Evolutionary conservation across 2,329 filamentous ascomycete genomes (phyloP).

Genomic region (Graphium sp.): DNA sequence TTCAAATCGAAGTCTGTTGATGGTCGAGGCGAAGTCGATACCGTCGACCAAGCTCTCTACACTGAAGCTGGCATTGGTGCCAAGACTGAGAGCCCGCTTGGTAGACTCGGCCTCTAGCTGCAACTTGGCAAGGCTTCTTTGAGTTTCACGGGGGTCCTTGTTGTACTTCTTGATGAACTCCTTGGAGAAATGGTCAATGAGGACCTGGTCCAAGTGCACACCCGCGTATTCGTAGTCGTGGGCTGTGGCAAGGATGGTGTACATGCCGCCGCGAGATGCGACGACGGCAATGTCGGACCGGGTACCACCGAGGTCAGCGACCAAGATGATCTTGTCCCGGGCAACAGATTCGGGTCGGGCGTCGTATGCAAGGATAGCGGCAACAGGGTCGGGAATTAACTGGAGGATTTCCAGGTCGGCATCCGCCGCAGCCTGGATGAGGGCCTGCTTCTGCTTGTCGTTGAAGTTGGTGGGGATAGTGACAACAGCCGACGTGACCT

Average conservation of each 20-base stretch:
- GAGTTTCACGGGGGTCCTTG: conserved; percentile 69
- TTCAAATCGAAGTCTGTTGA: conserved; percentile 91
- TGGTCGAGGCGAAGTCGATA: conserved; percentile 75
- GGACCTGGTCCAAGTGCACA: conserved; percentile 68
- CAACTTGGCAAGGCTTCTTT: conserved; percentile 75
- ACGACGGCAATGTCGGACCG: conserved; percentile 84
- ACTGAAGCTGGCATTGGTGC: conserved; percentile 77
- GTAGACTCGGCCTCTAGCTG: conserved; percentile 80
- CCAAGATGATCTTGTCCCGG: conserved; percentile 77
- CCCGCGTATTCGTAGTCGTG: conserved; percentile 95
- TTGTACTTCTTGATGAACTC: conserved; percentile 97
- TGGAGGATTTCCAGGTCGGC: conserved; percentile 83
- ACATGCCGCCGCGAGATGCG: conserved; percentile 85
- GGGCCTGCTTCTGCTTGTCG: conserved; percentile 69
- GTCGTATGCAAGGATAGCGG: conserved; percentile 81
- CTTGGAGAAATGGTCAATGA: conserved; percentile 95
- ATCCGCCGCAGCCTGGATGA: conserved; percentile 60
- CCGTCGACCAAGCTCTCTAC: conserved; percentile 83
- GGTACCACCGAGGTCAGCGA: conserved; percentile 84
- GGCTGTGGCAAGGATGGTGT: conserved; percentile 81
- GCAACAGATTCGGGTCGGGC: conserved; percentile 59
- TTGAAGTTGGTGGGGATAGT: conserved; percentile 87
- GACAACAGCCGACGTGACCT: conserved; percentile 87
- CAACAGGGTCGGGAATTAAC: conserved; percentile 80
- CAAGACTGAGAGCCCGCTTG: conserved; percentile 82